phyloP scores from a whole-genome alignment of 1,284 basidiomycete species.

The Cryptococcus maquisensis region DNA sequence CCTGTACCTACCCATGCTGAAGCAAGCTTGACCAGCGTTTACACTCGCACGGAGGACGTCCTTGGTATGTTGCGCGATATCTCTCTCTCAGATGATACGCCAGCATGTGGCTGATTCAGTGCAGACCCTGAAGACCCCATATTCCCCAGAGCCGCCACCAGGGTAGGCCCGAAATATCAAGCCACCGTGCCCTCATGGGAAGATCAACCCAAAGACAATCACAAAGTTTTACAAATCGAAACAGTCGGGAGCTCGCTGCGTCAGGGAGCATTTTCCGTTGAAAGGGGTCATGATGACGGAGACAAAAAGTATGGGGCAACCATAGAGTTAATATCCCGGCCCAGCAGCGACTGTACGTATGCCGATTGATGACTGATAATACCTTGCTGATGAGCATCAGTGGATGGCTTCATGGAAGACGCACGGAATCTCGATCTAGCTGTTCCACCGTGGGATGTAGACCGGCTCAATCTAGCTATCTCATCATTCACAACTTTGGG shows the following conservation, averaged over 20 bases:
- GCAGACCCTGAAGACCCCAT: constrained; percentile 89
- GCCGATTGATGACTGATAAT: neutral
- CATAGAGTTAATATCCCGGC: constrained; percentile 25
- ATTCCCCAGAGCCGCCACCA: constrained; percentile 83
- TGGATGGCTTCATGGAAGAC: constrained; percentile 35
- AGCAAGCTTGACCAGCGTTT: constrained; percentile 56
- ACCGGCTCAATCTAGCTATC: constrained; percentile 32
- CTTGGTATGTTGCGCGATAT: constrained; percentile 67
- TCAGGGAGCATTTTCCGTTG: constrained; percentile 8
- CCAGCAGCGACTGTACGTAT: constrained; percentile 36
- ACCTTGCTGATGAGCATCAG: constrained; percentile 13
- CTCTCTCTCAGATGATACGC: neutral
- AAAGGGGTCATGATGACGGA: constrained; percentile 31
- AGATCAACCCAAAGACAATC: constrained; percentile 31
- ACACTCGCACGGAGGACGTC: constrained; percentile 88
- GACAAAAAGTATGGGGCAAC: constrained; percentile 34
- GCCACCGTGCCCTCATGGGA: constrained; percentile 52
- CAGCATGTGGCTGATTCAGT: constrained; percentile 14
- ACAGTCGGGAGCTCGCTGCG: constrained; percentile 16
- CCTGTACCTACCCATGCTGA: constrained; percentile 5
- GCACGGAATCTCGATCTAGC: constrained; percentile 28
- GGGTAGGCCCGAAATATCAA: constrained; percentile 83
- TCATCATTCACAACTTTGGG: constrained; percentile 27
- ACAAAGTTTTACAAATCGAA: constrained; percentile 23
- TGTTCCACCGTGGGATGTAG: constrained; percentile 36